Conservation (phyloP, 352 stramenopile genomes). For the Hyphochytrium catenoides region DNA sequence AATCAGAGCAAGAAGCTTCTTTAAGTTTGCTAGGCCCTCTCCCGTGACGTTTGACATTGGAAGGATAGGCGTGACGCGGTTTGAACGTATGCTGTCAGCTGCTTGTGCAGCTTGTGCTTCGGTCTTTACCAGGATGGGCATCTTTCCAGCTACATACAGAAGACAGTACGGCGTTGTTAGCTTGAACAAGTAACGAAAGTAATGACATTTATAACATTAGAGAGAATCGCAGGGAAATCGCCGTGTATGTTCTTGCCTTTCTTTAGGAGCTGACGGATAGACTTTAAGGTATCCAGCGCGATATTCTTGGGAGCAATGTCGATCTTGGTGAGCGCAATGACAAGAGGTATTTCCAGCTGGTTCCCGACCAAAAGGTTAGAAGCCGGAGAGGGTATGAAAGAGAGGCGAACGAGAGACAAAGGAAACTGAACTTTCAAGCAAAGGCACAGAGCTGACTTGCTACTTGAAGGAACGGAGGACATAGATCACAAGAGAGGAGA, state of each 20-base stretch:
- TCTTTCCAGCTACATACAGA: constrained; percentile 42
- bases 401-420: background rate
- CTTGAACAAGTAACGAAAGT: too few species aligned
- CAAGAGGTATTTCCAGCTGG: constrained; percentile 71
- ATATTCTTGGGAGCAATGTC: constrained; percentile 77
- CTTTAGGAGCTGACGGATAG: constrained; percentile 56
- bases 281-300: constrained; percentile 69
- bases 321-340: constrained; percentile 83
- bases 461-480: too few species aligned
- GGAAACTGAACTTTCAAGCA: background rate
- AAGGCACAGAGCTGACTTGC: background rate
- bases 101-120: constrained; percentile 51
- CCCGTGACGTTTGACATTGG: constrained; percentile 93
- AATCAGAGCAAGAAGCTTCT: constrained; percentile 51
- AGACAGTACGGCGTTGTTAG: background rate
- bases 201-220: too few species aligned
- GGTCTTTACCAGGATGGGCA: constrained; percentile 76
- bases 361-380: too few species aligned
- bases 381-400: background rate
- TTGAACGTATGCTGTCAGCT: constrained; percentile 61
- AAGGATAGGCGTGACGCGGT: constrained; percentile 85
- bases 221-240: too few species aligned
- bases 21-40: constrained; percentile 67
- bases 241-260: constrained; percentile 34
- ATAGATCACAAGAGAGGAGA: too few species aligned